phyloP scores from a whole-genome alignment of 306 rosid species.

The Medicago lupulina region DNA sequence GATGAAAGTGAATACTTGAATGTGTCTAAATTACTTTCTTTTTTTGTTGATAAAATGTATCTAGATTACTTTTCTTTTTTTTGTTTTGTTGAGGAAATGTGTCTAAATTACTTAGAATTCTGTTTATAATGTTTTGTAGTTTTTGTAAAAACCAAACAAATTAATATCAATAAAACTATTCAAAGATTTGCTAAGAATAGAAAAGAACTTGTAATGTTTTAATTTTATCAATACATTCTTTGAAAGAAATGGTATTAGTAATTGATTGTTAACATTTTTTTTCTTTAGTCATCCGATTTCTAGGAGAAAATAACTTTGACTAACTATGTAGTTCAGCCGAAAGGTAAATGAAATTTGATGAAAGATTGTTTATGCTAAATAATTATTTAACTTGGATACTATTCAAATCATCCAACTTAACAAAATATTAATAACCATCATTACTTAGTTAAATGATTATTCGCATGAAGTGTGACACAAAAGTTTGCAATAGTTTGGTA shows the following conservation, averaged over 20 bases:
- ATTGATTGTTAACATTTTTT: neutral
- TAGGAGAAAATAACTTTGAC: no score
- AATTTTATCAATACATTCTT: neutral
- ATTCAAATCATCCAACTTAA: neutral
- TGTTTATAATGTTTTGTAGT: neutral
- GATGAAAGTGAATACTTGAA: neutral
- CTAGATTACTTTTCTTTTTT: neutral
- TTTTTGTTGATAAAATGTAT: neutral
- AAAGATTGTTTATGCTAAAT: neutral
- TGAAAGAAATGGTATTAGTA: neutral
- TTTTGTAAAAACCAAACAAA: no score
- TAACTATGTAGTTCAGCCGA: neutral
- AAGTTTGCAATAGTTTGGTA: constrained; percentile 23
- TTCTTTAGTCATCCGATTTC: no score
- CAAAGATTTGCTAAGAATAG: no score
- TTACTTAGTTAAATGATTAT: neutral
- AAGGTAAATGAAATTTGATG: neutral
- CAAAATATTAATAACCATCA: neutral
- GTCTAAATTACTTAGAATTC: neutral
- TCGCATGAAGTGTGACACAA: constrained; percentile 39
- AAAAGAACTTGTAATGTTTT: no score
- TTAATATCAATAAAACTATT: no score
- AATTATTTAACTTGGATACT: neutral
- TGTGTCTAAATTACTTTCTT: neutral
- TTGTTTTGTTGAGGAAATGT: neutral